Evolutionary conservation across 257 asterid genomes (phyloP).

Genomic region (Anisodus tanguticus): DNA sequence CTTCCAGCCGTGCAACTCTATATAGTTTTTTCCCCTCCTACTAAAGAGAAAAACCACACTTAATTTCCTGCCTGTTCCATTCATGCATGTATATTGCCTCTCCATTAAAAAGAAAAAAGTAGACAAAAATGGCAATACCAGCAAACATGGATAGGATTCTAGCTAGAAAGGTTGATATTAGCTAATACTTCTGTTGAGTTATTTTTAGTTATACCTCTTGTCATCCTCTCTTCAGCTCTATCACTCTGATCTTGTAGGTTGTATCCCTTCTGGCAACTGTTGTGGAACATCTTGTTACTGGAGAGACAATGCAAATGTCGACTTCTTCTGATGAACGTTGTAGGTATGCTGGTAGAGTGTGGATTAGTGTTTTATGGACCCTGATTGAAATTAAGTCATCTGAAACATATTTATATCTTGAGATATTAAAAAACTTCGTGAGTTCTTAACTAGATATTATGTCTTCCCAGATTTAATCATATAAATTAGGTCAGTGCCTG

Average conservation of each 20-base stretch:
- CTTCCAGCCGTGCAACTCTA: neutral
- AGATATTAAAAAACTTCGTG: neutral
- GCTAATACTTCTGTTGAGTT: neutral
- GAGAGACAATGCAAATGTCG: constrained; percentile 98
- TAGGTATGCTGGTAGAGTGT: constrained; percentile 56
- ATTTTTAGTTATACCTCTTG: constrained; percentile 18
- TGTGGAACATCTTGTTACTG: constrained; percentile 95
- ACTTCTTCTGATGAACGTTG: constrained; percentile 83
- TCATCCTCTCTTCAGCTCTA: neutral
- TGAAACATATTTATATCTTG: neutral
- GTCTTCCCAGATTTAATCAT: neutral
- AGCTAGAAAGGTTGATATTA: neutral
- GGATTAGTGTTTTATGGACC: neutral
- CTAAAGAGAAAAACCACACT: neutral
- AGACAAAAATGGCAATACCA: neutral
- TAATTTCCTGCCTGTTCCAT: neutral
- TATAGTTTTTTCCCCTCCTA: neutral
- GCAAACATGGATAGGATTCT: neutral
- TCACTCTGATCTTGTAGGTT: constrained; percentile 54
- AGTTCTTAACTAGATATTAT: neutral
- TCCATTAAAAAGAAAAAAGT: constrained; percentile 9
- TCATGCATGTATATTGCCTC: neutral
- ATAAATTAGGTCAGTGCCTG: neutral
- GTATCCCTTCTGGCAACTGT: constrained; percentile 88
- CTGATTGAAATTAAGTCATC: constrained; percentile 17